Evolutionary conservation across 2,329 filamentous ascomycete genomes (phyloP).

Genomic region (Tolypocladium album): DNA sequence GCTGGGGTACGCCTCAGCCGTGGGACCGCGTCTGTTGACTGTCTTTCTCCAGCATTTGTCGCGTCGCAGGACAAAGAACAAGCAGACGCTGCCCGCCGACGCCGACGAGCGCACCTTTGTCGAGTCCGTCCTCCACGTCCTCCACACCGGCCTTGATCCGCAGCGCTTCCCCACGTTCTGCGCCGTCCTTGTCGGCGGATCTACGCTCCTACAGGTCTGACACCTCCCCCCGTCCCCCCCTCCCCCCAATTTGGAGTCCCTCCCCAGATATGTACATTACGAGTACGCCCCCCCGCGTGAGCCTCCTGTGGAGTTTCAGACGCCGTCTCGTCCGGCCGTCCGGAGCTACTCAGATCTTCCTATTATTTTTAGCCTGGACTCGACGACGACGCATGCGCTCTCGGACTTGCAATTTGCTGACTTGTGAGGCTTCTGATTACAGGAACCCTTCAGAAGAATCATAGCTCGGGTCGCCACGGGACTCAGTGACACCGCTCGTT

Average conservation of each 20-base stretch:
- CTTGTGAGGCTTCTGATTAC: conserved; percentile 4
- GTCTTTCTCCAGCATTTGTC: conserved; percentile 40
- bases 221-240: not conserved
- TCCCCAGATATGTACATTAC: not conserved
- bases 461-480: conserved; percentile 12
- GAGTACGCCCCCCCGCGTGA: not conserved
- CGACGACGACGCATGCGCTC: not conserved
- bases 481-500: conserved; percentile 13
- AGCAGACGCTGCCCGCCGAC: conserved; percentile 16
- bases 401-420: not conserved
- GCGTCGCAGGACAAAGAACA: conserved; percentile 18
- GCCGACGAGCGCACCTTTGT: conserved; percentile 19
- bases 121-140: conserved; percentile 24
- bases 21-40: conserved; percentile 44
- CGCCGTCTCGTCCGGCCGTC: not conserved
- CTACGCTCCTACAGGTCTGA: conserved; percentile 48
- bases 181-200: conserved; percentile 47
- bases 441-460: conserved; percentile 20
- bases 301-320: not conserved
- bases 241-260: not conserved
- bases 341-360: not conserved
- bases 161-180: conserved; percentile 54
- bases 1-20: conserved; percentile 48
- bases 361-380: not conserved
- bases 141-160: conserved; percentile 40